Evolutionary conservation across 1,284 basidiomycete species (phyloP), one percentile per base, ranked within the genome.

Genomic region (Ustilago shanxiensis): DNA sequence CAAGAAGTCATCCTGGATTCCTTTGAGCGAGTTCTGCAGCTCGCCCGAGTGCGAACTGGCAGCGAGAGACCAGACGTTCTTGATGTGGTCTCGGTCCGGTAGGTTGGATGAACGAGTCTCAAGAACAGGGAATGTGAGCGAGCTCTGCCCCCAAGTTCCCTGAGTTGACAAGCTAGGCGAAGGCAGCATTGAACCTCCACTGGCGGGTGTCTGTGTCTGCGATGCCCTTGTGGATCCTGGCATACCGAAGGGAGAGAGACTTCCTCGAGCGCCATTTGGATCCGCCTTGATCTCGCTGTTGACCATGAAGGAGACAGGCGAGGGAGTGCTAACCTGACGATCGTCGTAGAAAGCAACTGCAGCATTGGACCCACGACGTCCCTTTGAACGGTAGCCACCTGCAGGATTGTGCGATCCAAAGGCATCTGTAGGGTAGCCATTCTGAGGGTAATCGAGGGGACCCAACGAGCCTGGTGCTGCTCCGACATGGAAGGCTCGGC

Each of bases 221-320:
- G 71, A 72, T 26, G 67, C 63, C 45, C 72, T 45, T 1, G 69
- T 60, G 11, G 75, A 67, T 20, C 69, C 66, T 16, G 69, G 50
- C 6, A 75, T 67, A 33, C 20, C 61, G 39, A 73, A 73, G 3
- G 75, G 67, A 26, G 75, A 74, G 13, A 69, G 64, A 39, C 45
- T 69, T 26, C 64, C 68, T 9, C 66, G 67, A 1, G 60, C 49
- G 24, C 65, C 68, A 29, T 45, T 52, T n/a, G 53, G 56, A 18
- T 72, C 63, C 13, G 33, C 56, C 24, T 81, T 75, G 61, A 83
- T 65, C 72, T 83, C 81, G 72, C 81, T 83, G 66, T 63, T 70
- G 64, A 83, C 81, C 79, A 82, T 80, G 71, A 83, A 83, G 18
- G 70, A 81, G 29, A 81, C 81, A 14, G 81, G 81, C 51, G 80